These are phyloP conservation scores for Beauveria sp. DNA, from an alignment of 2,329 filamentous ascomycete genomes.

Conservation along the genomic window DNA sequence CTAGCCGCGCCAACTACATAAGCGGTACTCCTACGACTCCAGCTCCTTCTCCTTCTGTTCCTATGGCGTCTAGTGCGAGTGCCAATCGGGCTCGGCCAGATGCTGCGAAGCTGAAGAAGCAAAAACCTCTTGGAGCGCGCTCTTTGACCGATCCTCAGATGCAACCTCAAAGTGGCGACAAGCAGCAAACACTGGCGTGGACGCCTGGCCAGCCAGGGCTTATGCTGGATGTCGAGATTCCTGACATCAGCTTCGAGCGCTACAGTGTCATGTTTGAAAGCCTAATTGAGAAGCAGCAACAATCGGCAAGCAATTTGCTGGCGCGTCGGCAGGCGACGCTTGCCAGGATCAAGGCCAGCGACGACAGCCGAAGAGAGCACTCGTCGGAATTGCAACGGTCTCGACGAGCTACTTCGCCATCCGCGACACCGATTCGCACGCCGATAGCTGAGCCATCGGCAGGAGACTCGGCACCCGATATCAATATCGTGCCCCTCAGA, in stretches of 20 bases:
- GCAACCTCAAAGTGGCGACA: background rate
- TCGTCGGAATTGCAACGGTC: conserved; percentile 23
- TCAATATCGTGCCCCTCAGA: conserved; percentile 1
- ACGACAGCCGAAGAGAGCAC: conserved; percentile 32
- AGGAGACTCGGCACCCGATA: background rate
- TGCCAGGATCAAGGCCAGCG: conserved; percentile 48
- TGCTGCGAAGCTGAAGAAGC: background rate
- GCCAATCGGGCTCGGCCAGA: background rate
- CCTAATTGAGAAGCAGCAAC: conserved; percentile 47
- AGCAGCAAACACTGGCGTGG: background rate
- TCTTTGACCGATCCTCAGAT: background rate
- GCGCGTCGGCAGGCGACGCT: conserved; percentile 52
- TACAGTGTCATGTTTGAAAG: conserved; percentile 92
- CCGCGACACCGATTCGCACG: background rate
- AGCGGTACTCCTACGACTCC: background rate
- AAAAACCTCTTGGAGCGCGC: background rate
- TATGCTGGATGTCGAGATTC: conserved; percentile 70
- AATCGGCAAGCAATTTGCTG: conserved; percentile 31
- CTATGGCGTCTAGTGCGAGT: background rate
- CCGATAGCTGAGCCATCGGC: background rate
- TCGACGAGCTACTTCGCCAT: conserved; percentile 42
- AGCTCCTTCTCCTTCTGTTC: background rate
- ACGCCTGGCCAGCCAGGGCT: conserved; percentile 10
- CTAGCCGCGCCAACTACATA: background rate
- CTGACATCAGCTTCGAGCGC: conserved; percentile 70